phyloP scores from a whole-genome alignment of 2,329 filamentous ascomycete species.

The Pleoardoris graminearum region DNA sequence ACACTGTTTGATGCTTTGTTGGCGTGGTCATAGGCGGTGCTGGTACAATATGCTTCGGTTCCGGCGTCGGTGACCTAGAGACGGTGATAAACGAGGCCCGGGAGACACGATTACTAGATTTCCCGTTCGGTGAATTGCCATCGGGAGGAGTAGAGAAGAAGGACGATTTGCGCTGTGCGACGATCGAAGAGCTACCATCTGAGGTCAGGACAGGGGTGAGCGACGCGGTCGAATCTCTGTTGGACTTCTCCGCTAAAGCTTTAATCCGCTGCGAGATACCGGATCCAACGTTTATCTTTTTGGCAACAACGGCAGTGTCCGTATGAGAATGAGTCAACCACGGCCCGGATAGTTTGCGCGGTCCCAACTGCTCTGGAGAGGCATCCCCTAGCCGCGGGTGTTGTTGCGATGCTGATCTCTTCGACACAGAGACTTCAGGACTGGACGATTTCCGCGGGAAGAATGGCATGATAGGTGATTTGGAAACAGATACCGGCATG shows the following conservation, averaged over 20 bases:
- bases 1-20: slow-evolving; percentile 33
- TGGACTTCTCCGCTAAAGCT: slow-evolving; percentile 77
- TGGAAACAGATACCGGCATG: slow-evolving; percentile 71
- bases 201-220: slow-evolving; percentile 30
- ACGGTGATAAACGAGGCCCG: slow-evolving; percentile 33
- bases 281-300: slow-evolving; percentile 82
- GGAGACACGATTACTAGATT: slow-evolving; percentile 34
- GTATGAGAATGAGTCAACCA: slow-evolving; percentile 33
- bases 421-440: slow-evolving; percentile 28
- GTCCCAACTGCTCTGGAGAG: slow-evolving; percentile 31
- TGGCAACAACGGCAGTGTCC: slow-evolving; percentile 51
- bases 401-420: slow-evolving; percentile 45
- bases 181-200: slow-evolving; percentile 33
- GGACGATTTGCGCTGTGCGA: slow-evolving; percentile 45
- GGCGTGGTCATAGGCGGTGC: slow-evolving; percentile 24
- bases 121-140: slow-evolving; percentile 31
- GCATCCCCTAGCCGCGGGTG: slow-evolving; percentile 26
- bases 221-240: slow-evolving; percentile 49
- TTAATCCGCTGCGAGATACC: slow-evolving; percentile 95
- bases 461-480: slow-evolving; percentile 76
- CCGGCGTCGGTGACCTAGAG: slow-evolving; percentile 33
- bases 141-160: slow-evolving; percentile 42
- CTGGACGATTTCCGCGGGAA: slow-evolving; percentile 48
- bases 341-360: slow-evolving; percentile 37
- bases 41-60: slow-evolving; percentile 27